Conservation (phyloP, 495 filamentous ascomycete species). For the Trichocladium uniseriatum region DNA sequence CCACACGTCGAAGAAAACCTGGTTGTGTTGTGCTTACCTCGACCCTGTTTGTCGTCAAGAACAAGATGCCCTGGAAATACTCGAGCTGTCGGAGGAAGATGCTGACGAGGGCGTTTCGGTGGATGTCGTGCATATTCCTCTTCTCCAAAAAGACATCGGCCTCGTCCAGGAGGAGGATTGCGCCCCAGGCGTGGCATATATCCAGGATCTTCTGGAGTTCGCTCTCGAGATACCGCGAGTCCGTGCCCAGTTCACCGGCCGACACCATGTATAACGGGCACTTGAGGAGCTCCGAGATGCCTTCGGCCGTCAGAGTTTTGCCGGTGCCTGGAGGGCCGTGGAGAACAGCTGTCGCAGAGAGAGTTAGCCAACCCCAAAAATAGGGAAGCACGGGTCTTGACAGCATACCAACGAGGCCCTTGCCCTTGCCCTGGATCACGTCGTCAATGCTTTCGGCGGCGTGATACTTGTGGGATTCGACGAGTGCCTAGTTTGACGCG, state of each 20-base stretch:
- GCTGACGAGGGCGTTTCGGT: conserved; percentile 66
- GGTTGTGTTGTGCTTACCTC: conserved; percentile 28
- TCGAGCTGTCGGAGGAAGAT: conserved; percentile 46
- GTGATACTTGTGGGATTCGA: conserved; percentile 46
- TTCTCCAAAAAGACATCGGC: conserved; percentile 75
- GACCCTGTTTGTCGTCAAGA: conserved; percentile 46
- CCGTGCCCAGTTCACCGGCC: conserved; percentile 74
- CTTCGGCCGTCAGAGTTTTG: conserved; percentile 83
- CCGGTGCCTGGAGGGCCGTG: conserved; percentile 81
- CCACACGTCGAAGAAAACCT: too few relatives aligned
- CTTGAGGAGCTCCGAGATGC: conserved; percentile 73
- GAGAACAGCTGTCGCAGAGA: conserved; percentile 43
- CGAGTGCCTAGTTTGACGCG: conserved; percentile 10
- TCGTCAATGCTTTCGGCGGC: conserved; percentile 69
- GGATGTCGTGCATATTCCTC: conserved; percentile 62
- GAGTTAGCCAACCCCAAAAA: not conserved
- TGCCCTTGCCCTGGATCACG: conserved; percentile 44
- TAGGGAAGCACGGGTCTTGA: conserved; percentile 45
- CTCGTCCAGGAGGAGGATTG: conserved; percentile 67
- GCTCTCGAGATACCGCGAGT: conserved; percentile 65
- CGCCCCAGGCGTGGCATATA: conserved; percentile 81
- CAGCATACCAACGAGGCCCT: conserved; percentile 49
- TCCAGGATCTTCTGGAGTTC: conserved; percentile 79
- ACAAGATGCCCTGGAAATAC: conserved; percentile 46
- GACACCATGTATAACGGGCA: conserved; percentile 80